Evolutionary conservation across 2,329 filamentous ascomycete species (phyloP).

Genomic region (Penicillium oxalicum): DNA sequence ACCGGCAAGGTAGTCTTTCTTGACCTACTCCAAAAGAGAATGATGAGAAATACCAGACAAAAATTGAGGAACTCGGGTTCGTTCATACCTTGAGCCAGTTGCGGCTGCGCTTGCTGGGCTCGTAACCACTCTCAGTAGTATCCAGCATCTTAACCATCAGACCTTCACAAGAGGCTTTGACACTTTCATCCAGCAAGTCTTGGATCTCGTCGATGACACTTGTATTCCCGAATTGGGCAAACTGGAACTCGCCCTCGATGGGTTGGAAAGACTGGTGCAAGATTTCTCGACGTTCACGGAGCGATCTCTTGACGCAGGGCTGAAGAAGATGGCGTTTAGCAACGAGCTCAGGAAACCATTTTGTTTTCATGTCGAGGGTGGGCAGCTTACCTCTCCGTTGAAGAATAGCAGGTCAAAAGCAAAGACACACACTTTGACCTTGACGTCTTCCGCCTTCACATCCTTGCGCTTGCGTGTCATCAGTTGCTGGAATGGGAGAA

Average conservation of each 20-base stretch:
- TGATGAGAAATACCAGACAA: constrained; percentile 1
- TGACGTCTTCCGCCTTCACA: constrained; percentile 90
- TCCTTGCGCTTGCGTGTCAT: constrained; percentile 99
- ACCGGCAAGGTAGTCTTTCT: constrained; percentile 94
- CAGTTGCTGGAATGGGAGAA: constrained; percentile 92
- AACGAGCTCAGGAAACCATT: background rate
- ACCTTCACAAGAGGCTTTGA: constrained; percentile 93
- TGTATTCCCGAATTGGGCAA: constrained; percentile 80
- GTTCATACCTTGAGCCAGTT: constrained; percentile 87
- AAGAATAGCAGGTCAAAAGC: constrained; percentile 92
- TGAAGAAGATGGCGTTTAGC: constrained; percentile 15
- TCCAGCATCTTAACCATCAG: constrained; percentile 99
- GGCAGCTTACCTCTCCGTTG: constrained; percentile 64
- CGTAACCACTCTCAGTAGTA: constrained; percentile 85
- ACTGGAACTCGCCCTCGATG: constrained; percentile 83
- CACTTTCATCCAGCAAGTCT: constrained; percentile 81
- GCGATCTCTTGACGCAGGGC: constrained; percentile 75
- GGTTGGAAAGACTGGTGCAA: constrained; percentile 67
- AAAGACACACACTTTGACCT: constrained; percentile 94
- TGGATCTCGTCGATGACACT: constrained; percentile 93
- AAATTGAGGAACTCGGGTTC: background rate
- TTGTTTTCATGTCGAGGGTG: background rate
- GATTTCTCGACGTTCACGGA: constrained; percentile 75
- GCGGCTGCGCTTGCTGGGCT: constrained; percentile 89
- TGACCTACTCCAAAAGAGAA: constrained; percentile 54